phyloP scores from a whole-genome alignment of 1,139 yeast species.

The Lipomyces yarrowii region DNA sequence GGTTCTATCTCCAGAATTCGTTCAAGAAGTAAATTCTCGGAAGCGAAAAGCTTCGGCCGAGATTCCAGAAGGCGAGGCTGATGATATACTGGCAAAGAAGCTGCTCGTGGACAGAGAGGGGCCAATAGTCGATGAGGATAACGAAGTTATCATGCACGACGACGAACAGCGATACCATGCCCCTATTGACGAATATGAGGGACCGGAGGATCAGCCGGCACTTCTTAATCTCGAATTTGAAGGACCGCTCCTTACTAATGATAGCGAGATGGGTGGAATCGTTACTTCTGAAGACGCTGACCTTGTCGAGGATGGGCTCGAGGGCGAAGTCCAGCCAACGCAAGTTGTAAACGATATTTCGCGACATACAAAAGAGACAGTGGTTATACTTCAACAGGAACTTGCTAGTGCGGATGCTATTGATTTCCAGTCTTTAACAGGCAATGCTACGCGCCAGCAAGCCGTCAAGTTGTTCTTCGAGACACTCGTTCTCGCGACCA shows the following conservation, averaged over 20 bases:
- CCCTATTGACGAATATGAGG: conserved; percentile 6
- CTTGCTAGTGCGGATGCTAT: conserved; percentile 8
- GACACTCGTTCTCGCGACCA: conserved; percentile 76
- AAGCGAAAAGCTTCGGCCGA: conserved; percentile 14
- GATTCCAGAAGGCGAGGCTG: conserved; percentile 17
- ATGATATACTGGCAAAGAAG: conserved; percentile 17
- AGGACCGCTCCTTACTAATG: not conserved
- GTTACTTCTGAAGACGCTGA: conserved; percentile 2
- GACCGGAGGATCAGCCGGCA: conserved; percentile 4
- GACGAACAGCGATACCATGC: conserved; percentile 11
- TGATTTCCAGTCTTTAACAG: conserved; percentile 25
- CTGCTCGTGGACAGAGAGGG: not conserved
- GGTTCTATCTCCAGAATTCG: conserved; percentile 5
- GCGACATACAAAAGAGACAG: conserved; percentile 22
- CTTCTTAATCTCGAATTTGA: conserved; percentile 15
- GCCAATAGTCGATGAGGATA: conserved; percentile 16
- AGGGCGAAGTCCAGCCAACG: conserved; percentile 12
- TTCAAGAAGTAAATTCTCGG: conserved; percentile 4
- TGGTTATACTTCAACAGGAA: conserved; percentile 6
- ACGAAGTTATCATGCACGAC: conserved; percentile 7
- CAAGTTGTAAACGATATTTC: conserved; percentile 22
- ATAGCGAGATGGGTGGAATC: not conserved
- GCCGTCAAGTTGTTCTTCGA: conserved; percentile 83
- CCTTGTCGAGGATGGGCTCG: conserved; percentile 16
- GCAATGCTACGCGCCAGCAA: conserved; percentile 46